Conservation (phyloP, 257 asterid species). For the Misopates orontium region DNA sequence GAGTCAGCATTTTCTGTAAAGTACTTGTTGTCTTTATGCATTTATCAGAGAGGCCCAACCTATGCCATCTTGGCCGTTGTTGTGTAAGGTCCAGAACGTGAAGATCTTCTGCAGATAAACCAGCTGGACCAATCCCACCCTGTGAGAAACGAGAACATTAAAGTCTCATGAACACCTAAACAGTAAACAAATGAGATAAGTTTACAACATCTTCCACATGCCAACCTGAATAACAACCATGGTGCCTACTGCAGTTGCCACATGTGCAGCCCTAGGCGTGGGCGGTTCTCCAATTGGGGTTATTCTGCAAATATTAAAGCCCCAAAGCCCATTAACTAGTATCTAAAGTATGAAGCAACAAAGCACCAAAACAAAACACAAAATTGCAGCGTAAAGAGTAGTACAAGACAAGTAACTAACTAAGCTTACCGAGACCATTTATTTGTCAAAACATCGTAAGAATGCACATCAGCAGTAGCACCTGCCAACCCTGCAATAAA, state of each 20-base stretch:
- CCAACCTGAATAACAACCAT: constrained; percentile 98
- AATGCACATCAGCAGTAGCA: constrained; percentile 97
- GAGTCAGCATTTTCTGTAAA: constrained; percentile 17
- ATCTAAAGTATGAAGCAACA: constrained; percentile 27
- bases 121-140: constrained; percentile 99
- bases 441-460: constrained; percentile 83
- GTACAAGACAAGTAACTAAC: neutral
- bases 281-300: constrained; percentile 99
- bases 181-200: constrained; percentile 8
- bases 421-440: constrained; percentile 88
- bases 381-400: constrained; percentile 14
- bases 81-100: constrained; percentile 96
- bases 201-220: constrained; percentile 13
- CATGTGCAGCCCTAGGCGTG: constrained; percentile 99
- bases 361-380: neutral
- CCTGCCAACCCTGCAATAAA: constrained; percentile 90
- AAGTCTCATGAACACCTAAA: constrained; percentile 18
- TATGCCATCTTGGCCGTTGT: constrained; percentile 97
- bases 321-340: constrained; percentile 16
- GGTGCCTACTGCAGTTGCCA: constrained; percentile 98
- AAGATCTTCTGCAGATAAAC: constrained; percentile 98
- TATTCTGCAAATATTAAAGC: constrained; percentile 46
- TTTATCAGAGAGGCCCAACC: constrained; percentile 48
- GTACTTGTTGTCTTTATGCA: neutral
- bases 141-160: constrained; percentile 35